These are phyloP conservation scores for Talaromyces funiculosus DNA, from an alignment of 2,329 filamentous ascomycete species.

Conservation along the genomic window DNA sequence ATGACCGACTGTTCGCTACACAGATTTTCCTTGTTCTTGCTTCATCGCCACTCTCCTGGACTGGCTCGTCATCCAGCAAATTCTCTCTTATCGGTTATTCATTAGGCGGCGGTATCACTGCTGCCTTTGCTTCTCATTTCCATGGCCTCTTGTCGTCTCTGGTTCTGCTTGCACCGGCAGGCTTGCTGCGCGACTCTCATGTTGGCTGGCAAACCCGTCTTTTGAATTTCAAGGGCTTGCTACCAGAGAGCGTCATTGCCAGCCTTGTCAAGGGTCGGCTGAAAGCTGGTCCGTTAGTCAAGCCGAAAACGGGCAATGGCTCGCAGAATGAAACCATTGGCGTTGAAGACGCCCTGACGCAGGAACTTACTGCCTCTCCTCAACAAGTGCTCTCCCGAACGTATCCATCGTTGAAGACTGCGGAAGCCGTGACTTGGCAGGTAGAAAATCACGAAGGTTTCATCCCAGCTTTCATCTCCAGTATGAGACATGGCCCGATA, in stretches of 20 bases:
- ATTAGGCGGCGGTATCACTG: conserved; percentile 68
- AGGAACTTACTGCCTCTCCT: conserved; percentile 34
- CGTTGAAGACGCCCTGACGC: conserved; percentile 33
- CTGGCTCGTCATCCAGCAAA: conserved; percentile 41
- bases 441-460: conserved; percentile 62
- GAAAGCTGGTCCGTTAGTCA: conserved; percentile 36
- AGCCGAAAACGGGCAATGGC: conserved; percentile 26
- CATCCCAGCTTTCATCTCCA: conserved; percentile 63
- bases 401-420: conserved; percentile 52
- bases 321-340: conserved; percentile 32
- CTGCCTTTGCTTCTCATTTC: conserved; percentile 64
- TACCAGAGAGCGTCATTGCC: conserved; percentile 56
- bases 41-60: conserved; percentile 66
- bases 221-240: conserved; percentile 55
- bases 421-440: conserved; percentile 65
- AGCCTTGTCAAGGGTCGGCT: conserved; percentile 49
- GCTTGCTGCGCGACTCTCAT: conserved; percentile 63
- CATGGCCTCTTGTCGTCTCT: conserved; percentile 63
- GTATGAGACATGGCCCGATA: conserved; percentile 65
- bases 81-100: conserved; percentile 76
- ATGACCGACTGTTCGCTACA: conserved; percentile 65
- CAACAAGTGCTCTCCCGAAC: conserved; percentile 46
- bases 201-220: conserved; percentile 57
- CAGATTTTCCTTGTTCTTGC: conserved; percentile 66
- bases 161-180: conserved; percentile 71